Base-by-base conservation (phyloP, 306 rosid genomes). In the Alnus glutinosa region DNA sequence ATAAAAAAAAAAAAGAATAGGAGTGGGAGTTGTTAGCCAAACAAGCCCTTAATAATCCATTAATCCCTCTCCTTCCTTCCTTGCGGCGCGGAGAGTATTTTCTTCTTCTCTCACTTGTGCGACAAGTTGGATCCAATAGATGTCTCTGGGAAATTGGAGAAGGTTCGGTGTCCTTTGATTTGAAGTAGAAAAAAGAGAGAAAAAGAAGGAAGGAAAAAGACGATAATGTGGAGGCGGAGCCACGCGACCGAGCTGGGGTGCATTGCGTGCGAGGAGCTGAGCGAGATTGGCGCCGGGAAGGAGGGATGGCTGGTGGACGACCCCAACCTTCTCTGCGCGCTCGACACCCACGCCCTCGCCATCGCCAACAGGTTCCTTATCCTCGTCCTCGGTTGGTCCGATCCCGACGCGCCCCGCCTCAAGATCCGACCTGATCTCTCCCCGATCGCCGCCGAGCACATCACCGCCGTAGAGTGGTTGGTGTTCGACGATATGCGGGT, bases 391-490 rank as follows among this genome's bases (percentile, higher is more conserved):
- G 88, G 91, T 0, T 95, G 98, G 98, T 82, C 92, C 23, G 86
- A 86, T 55, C 72, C 90, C 62, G 76, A 77, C 75, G 75, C 28
- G 0, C 23, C 74, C 15, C 83, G 80, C 6, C 55, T 90, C 76
- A 95, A 83, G 87, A 89, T 95, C 79, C 89, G 86, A 55, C 99
- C 99, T 34, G 89, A 89, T 11, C 64, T 95, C 42, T 93, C 99
- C 16, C 96, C 96, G 6, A 87, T 89, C 75, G 84, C 86, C 18
- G 81, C 94, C 46, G 98, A 95, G 80, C 79, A 28, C 73, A 85
- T 95, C 84, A 83, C 97, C 49, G 97, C 97, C 66, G 61, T 95
- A 9, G 92, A 95, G 77, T 95, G 97, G 97, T 70, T 95, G 77
- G 99, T 82, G 62, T 89, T 95, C 68, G 91, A 89, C 14, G 97